Evolutionary conservation across 2,329 filamentous ascomycete genomes (phyloP).

Genomic region (Ceratocystis huliohia): DNA sequence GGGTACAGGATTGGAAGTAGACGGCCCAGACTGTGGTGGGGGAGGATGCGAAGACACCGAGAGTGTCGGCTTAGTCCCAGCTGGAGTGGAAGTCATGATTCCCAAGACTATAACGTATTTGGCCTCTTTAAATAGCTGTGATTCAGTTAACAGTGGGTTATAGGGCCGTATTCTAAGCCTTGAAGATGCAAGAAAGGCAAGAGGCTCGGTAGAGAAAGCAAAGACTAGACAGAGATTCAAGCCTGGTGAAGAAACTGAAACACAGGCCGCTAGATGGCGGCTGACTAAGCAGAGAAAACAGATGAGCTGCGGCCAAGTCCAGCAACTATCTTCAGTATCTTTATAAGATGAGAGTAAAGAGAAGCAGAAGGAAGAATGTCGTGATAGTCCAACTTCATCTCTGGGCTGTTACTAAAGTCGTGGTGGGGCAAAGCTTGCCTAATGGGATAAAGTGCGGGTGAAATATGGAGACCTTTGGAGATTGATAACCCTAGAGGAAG

Average conservation of each 20-base stretch:
- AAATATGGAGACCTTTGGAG: not conserved
- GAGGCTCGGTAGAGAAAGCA: not conserved
- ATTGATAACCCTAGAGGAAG: not conserved
- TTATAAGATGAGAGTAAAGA: not conserved
- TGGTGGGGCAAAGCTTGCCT: not conserved
- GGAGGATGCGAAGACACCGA: not conserved
- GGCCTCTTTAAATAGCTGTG: not conserved
- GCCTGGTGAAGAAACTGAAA: not conserved
- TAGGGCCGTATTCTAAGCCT: too few relatives aligned
- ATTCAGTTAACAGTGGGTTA: too few relatives aligned
- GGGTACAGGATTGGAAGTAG: not conserved
- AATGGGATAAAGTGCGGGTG: not conserved
- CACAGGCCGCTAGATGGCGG: not conserved
- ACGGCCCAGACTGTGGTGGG: not conserved
- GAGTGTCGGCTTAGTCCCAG: not conserved
- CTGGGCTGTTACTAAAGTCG: not conserved
- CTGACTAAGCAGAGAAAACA: not conserved
- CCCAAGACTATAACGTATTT: not conserved
- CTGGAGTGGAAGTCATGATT: not conserved
- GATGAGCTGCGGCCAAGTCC: not conserved
- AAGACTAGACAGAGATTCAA: not conserved
- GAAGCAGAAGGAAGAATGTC: not conserved
- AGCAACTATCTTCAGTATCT: not conserved
- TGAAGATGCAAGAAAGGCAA: too few relatives aligned
- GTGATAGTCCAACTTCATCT: not conserved